Base-by-base conservation (phyloP, 495 filamentous ascomycete species). In the Aspergillus biplanus region DNA sequence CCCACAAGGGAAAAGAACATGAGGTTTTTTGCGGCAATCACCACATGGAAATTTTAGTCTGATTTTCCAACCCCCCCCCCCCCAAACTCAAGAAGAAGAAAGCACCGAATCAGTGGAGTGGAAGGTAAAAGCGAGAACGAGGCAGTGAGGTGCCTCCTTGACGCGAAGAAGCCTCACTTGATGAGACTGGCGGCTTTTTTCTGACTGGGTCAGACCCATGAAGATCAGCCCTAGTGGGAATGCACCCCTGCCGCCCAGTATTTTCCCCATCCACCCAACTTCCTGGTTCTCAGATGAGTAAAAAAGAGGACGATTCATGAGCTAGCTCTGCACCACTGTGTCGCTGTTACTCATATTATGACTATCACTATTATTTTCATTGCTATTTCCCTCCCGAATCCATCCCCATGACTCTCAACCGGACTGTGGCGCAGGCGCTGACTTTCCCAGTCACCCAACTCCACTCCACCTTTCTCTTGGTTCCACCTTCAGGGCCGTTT, bases 191-290 rank as follows among this genome's bases (percentile, higher is more conserved):
- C 7, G 34, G 31, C 2, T n/a, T 44, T 16, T 44, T 27, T 4
- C 58, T 50, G 16, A 68, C 62, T 63, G 62, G 62, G 52, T n/a
- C 27, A 34, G 11, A 15, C 52, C 66, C 27, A 62, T 65, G 49
- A 61, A 67, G 62, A 73, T 77, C 69, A 69, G 66, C 63, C 65
- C 75, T 78, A 78, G 71, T 76, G 72, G 75, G 75, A 78, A 75
- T 67, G 71, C 61, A 74, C 52, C 63, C 27, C 37, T 58, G 35
- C 39, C 6, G 35, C 27, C 35, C 6, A 42, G 8, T 35, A 35
- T 58, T 58, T 16, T 32, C 37, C 57, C 57, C 42, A 46, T 12
- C 48, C 37, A 55, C 59, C 54, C 31, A 49, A 49, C 39, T 44
- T 50, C 47, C 47, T 18, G 15, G 27, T 9, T 16, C 46, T 49